Percentiles rank a stretch among this genome's conserved stretches.
These are phyloP conservation scores for Apiotrichum porosum DNA, from an alignment of 1,284 basidiomycete genomes.

Conservation along the genomic window DNA sequence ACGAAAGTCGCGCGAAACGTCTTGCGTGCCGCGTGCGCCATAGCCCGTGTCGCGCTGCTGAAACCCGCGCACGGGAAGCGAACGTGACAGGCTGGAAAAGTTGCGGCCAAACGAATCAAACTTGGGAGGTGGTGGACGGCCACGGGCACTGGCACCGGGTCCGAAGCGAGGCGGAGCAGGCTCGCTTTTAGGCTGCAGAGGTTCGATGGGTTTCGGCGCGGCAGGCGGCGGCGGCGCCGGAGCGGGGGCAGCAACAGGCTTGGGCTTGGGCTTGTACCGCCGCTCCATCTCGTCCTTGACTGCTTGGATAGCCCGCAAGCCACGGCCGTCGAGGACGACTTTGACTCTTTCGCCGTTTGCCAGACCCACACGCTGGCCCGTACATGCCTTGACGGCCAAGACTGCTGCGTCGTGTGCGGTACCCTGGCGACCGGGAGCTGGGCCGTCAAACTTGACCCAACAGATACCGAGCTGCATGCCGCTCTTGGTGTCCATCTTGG, in stretches of 20 bases:
- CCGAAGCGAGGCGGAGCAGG: slow-evolving; percentile 6
- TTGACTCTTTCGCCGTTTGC: slow-evolving; percentile 32
- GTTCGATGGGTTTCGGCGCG: slow-evolving; percentile 4
- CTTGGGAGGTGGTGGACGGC: slow-evolving; percentile 12
- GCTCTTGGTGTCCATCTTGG: slow-evolving; percentile 72
- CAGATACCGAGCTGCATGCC: slow-evolving; percentile 80
- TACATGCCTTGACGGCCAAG: slow-evolving; percentile 41
- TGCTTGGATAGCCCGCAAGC: slow-evolving; percentile 43
- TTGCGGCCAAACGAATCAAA: slow-evolving; percentile 18
- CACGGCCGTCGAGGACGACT: slow-evolving; percentile 51
- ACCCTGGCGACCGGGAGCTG: slow-evolving; percentile 22
- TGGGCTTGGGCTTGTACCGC: slow-evolving; percentile 51
- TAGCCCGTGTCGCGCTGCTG: too few relatives aligned
- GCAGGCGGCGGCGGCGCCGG: neutral
- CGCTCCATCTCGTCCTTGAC: slow-evolving; percentile 56
- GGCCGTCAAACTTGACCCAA: slow-evolving; percentile 61
- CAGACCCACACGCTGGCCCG: slow-evolving; percentile 48
- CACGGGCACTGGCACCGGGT: neutral
- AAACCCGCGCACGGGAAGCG: slow-evolving; percentile 15
- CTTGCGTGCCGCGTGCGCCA: neutral
- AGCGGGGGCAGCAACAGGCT: slow-evolving; percentile 5
- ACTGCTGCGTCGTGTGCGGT: slow-evolving; percentile 45
- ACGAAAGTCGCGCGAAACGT: neutral
- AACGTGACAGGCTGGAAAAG: slow-evolving; percentile 18
- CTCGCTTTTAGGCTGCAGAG: slow-evolving; percentile 6